phyloP scores from a whole-genome alignment of 495 filamentous ascomycete genomes.

The Aspergillus sclerotiicarbonarius region DNA sequence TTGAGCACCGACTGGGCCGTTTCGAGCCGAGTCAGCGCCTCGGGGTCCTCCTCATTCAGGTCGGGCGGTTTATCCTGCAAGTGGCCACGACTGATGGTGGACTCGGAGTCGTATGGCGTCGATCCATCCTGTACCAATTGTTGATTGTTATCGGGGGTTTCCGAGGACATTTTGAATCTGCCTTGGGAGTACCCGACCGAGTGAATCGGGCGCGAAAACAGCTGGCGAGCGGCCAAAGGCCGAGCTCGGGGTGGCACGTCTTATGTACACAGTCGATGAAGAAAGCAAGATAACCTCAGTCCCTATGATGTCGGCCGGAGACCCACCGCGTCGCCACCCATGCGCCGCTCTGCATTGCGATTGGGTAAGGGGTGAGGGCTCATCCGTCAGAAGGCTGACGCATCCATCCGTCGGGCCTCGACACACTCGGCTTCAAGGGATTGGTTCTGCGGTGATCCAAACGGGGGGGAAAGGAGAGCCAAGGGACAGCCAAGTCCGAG shows the following conservation, averaged over 20 bases:
- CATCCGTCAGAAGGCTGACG: neutral
- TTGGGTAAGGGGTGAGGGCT: neutral
- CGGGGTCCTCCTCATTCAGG: conserved; percentile 10
- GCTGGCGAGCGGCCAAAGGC: neutral
- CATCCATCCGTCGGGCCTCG: neutral
- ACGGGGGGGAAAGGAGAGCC: neutral
- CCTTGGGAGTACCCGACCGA: neutral
- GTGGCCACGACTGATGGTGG: neutral
- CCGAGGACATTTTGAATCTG: neutral
- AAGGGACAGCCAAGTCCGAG: neutral
- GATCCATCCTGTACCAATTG: neutral
- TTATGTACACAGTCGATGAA: neutral
- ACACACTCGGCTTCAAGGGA: neutral
- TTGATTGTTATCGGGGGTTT: neutral
- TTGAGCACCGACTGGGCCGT: conserved; percentile 18
- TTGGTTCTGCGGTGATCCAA: neutral
- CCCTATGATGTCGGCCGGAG: neutral
- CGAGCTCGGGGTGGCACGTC: neutral
- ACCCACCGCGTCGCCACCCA: conserved; percentile 5
- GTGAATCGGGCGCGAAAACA: too few relatives aligned
- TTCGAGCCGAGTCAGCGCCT: conserved; percentile 18
- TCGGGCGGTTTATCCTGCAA: conserved; percentile 11
- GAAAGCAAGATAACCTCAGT: neutral
- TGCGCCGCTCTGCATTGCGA: neutral
- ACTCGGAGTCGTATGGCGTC: neutral